Evolutionary conservation across 2,329 filamentous ascomycete genomes (phyloP).

Genomic region (Colletotrichum siamense): DNA sequence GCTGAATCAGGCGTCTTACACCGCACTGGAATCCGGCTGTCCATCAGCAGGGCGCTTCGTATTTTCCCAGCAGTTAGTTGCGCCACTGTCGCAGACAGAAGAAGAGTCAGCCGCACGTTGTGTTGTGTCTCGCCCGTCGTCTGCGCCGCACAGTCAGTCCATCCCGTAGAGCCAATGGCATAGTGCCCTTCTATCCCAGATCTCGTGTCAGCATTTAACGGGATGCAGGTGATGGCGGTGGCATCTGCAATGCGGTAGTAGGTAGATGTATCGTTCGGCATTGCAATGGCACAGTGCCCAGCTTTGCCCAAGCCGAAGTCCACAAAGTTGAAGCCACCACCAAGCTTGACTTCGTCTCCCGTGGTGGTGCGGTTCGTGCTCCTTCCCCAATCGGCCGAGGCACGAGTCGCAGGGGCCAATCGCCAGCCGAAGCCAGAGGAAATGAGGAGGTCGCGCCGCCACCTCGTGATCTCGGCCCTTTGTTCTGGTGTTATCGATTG

Average conservation of each 20-base stretch:
- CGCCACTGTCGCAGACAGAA: background rate
- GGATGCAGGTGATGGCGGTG: background rate
- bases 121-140: background rate
- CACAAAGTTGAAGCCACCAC: background rate
- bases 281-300: background rate
- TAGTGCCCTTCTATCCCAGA: background rate
- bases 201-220: background rate
- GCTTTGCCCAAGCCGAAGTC: too few relatives aligned
- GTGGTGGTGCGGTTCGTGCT: background rate
- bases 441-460: background rate
- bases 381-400: conserved; percentile 7
- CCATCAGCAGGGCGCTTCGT: background rate
- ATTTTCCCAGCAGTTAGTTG: background rate
- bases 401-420: background rate
- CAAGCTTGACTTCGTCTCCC: too few relatives aligned
- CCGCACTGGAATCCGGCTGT: background rate
- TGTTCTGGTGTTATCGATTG: background rate
- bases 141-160: background rate
- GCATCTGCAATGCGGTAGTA: background rate
- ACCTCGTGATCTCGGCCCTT: background rate
- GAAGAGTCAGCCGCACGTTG: background rate
- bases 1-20: background rate
- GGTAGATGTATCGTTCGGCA: background rate
- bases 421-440: background rate
- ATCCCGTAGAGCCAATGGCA: background rate